phyloP scores from a whole-genome alignment of 75 land plant species.

The Sequoiadendron giganteum region DNA sequence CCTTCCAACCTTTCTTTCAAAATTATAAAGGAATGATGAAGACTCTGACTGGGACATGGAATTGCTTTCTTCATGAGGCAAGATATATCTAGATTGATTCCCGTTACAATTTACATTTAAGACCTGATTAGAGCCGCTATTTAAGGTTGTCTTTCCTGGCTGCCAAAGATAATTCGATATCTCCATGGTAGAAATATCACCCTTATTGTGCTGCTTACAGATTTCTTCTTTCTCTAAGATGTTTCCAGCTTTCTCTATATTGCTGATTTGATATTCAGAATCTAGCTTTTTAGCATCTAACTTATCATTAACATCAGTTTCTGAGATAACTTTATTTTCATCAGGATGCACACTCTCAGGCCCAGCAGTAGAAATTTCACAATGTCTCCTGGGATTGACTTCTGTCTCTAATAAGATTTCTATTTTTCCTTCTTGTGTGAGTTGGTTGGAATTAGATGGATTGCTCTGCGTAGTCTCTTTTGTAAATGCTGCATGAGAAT shows the following conservation, averaged over 20 bases:
- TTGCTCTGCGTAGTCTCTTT: neutral
- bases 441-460: neutral
- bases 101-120: neutral
- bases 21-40: neutral
- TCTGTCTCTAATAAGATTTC: neutral
- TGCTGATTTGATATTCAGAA: neutral
- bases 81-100: neutral
- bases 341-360: neutral
- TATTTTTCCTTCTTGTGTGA: neutral
- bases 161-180: neutral
- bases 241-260: neutral
- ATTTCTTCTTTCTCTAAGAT: slow-evolving; percentile 3
- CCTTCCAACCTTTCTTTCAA: neutral
- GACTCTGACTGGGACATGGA: neutral
- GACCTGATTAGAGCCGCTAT: neutral
- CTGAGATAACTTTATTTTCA: neutral
- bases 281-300: neutral
- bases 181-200: neutral
- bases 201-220: neutral
- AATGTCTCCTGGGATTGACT: neutral
- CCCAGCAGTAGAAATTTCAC: neutral
- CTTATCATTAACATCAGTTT: slow-evolving; percentile 7
- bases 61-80: neutral
- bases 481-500: neutral
- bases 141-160: too few relatives aligned